phyloP scores from a whole-genome alignment of 257 asterid species.

The Solanum infundibuliforme region DNA sequence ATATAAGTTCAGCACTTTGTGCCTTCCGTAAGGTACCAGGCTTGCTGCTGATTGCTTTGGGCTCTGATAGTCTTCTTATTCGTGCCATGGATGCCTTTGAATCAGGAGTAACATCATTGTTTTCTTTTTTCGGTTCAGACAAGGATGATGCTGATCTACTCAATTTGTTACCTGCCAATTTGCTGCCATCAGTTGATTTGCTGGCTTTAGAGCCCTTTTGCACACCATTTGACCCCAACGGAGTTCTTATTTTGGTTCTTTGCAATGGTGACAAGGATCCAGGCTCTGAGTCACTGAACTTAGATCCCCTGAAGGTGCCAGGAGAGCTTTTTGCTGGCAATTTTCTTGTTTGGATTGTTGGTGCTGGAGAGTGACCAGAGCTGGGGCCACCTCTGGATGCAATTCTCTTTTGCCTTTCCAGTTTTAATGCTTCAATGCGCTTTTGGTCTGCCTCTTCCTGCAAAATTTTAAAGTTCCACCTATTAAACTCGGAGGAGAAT shows the following conservation, averaged over 20 bases:
- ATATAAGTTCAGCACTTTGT: slow-evolving; percentile 39
- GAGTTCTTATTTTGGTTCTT: slow-evolving; percentile 69
- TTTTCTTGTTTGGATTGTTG: slow-evolving; percentile 35
- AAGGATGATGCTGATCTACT: slow-evolving; percentile 64
- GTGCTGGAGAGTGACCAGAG: slow-evolving; percentile 30
- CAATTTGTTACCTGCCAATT: slow-evolving; percentile 46
- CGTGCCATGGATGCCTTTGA: slow-evolving; percentile 63
- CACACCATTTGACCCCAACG: slow-evolving; percentile 36
- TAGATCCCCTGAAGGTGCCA: slow-evolving; percentile 57
- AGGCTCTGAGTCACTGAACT: slow-evolving; percentile 83
- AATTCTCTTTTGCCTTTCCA: slow-evolving; percentile 79
- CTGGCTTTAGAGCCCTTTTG: slow-evolving; percentile 41
- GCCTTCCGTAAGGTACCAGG: slow-evolving; percentile 34
- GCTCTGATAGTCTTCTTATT: slow-evolving; percentile 78
- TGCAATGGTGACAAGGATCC: slow-evolving; percentile 87
- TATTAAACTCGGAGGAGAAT: background rate
- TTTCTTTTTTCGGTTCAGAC: slow-evolving; percentile 50
- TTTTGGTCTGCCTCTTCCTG: slow-evolving; percentile 73
- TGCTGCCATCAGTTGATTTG: slow-evolving; percentile 40
- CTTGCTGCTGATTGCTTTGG: slow-evolving; percentile 35
- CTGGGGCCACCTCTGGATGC: slow-evolving; percentile 52
- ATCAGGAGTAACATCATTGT: slow-evolving; percentile 41
- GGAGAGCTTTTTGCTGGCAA: slow-evolving; percentile 57
- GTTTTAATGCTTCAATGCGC: slow-evolving; percentile 71
- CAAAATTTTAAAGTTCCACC: background rate